Evolutionary conservation across 2,329 filamentous ascomycete genomes (phyloP).

Genomic region (Ceratocystis diversiconidia): DNA sequence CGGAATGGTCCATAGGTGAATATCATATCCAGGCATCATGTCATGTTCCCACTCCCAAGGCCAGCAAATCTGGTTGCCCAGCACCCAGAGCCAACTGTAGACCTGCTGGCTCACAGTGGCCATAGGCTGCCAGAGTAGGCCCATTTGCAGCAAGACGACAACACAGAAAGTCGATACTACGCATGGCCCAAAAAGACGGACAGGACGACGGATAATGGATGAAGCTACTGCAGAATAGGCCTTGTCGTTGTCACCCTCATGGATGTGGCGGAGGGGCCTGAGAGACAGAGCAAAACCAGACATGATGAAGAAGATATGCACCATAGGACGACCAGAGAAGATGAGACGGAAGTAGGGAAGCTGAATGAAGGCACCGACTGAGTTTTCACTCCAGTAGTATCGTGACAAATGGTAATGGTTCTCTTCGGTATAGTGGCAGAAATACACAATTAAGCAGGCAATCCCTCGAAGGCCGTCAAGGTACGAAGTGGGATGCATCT

Average conservation of each 20-base stretch:
- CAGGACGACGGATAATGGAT: constrained; percentile 36
- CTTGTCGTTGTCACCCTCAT: constrained; percentile 12
- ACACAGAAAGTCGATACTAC: constrained; percentile 38
- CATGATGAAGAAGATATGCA: constrained; percentile 48
- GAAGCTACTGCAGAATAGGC: constrained; percentile 28
- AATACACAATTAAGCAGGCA: constrained; percentile 41
- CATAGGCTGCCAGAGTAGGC: constrained; percentile 9
- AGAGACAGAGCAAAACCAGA: constrained; percentile 47
- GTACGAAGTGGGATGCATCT: constrained; percentile 39
- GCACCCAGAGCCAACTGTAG: constrained; percentile 31
- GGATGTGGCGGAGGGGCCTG: constrained; percentile 33
- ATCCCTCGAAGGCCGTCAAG: constrained; percentile 45
- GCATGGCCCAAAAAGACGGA: constrained; percentile 39
- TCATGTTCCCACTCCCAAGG: constrained; percentile 19
- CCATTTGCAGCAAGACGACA: constrained; percentile 25
- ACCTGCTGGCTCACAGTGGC: constrained; percentile 26
- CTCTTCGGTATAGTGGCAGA: constrained; percentile 35
- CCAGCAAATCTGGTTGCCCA: constrained; percentile 19
- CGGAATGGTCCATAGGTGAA: constrained; percentile 50
- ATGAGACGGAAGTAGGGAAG: constrained; percentile 40
- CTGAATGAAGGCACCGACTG: constrained; percentile 27
- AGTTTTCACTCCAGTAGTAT: constrained; percentile 34
- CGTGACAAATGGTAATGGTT: constrained; percentile 18
- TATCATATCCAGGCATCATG: constrained; percentile 31
- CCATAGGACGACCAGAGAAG: constrained; percentile 42